phyloP scores from a whole-genome alignment of 2,329 filamentous ascomycete species.

The Coniochaeta sp. region DNA sequence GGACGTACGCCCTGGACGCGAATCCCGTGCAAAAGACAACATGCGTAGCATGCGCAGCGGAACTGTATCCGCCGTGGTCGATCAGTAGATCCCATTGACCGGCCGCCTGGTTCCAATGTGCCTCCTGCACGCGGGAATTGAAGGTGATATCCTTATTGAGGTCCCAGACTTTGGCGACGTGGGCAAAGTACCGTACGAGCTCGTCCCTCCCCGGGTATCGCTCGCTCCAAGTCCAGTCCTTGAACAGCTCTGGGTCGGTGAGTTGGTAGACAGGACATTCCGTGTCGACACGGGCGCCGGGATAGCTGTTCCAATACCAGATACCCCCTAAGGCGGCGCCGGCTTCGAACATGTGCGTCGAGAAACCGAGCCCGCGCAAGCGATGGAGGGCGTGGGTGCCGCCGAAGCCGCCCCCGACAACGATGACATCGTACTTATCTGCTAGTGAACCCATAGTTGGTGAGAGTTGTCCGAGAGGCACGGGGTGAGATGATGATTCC shows the following conservation, averaged over 20 bases:
- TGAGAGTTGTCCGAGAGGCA: neutral
- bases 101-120: conserved; percentile 26
- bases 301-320: conserved; percentile 37
- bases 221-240: conserved; percentile 35
- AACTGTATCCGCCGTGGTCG: conserved; percentile 22
- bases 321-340: conserved; percentile 30
- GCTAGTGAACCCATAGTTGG: neutral
- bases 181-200: conserved; percentile 36
- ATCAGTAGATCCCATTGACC: conserved; percentile 36
- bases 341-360: conserved; percentile 23
- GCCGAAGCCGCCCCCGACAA: neutral
- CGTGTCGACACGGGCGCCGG: conserved; percentile 33
- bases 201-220: conserved; percentile 31
- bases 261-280: conserved; percentile 27
- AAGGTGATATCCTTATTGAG: conserved; percentile 37
- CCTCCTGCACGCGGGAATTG: conserved; percentile 31
- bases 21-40: conserved; percentile 35
- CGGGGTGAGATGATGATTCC: neutral
- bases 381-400: neutral
- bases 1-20: conserved; percentile 33
- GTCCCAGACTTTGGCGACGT: conserved; percentile 34
- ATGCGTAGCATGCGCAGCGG: conserved; percentile 1
- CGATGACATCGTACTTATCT: neutral
- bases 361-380: neutral
- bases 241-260: conserved; percentile 27